Evolutionary conservation across 805 yeast genomes (phyloP).

Genomic region (Wickerhamiella slavikovae): DNA sequence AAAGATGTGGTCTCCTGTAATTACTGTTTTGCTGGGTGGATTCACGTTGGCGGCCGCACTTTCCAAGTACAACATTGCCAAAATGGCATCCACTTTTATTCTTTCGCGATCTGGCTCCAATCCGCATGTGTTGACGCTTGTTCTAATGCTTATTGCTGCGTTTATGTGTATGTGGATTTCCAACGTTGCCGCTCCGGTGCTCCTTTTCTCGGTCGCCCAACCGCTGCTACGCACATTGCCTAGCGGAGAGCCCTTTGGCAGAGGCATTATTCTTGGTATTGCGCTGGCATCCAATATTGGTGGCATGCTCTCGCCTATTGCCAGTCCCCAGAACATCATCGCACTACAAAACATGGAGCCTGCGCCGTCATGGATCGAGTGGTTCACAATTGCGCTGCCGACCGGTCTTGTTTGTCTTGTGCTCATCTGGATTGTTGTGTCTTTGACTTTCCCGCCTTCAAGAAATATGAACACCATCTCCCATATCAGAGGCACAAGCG

Average conservation of each 20-base stretch:
- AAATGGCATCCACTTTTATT: slow-evolving; percentile 61
- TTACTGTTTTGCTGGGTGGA: slow-evolving; percentile 79
- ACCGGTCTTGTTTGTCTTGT: slow-evolving; percentile 44
- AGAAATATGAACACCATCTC: slow-evolving; percentile 30
- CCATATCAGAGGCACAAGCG: slow-evolving; percentile 38
- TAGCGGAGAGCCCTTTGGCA: slow-evolving; percentile 53
- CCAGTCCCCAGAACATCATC: slow-evolving; percentile 89
- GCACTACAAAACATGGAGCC: slow-evolving; percentile 80
- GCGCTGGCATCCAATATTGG: slow-evolving; percentile 87
- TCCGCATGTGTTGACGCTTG: slow-evolving; percentile 54
- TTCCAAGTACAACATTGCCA: slow-evolving; percentile 79
- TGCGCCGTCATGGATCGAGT: slow-evolving; percentile 69
- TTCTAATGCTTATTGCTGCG: slow-evolving; percentile 72
- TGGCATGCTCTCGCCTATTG: slow-evolving; percentile 94
- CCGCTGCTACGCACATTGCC: slow-evolving; percentile 75
- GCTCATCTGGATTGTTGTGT: slow-evolving; percentile 50
- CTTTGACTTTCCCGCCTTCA: slow-evolving; percentile 34
- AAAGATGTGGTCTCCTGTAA: slow-evolving; percentile 90
- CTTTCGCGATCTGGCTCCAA: slow-evolving; percentile 69
- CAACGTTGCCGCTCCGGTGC: slow-evolving; percentile 92
- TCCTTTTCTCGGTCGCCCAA: slow-evolving; percentile 77
- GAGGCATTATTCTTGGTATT: slow-evolving; percentile 72
- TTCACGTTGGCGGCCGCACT: slow-evolving; percentile 88
- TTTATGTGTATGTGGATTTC: slow-evolving; percentile 89
- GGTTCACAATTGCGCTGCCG: slow-evolving; percentile 82